Conservation (phyloP, 106 monocot species). For the Agapanthus africanus region DNA sequence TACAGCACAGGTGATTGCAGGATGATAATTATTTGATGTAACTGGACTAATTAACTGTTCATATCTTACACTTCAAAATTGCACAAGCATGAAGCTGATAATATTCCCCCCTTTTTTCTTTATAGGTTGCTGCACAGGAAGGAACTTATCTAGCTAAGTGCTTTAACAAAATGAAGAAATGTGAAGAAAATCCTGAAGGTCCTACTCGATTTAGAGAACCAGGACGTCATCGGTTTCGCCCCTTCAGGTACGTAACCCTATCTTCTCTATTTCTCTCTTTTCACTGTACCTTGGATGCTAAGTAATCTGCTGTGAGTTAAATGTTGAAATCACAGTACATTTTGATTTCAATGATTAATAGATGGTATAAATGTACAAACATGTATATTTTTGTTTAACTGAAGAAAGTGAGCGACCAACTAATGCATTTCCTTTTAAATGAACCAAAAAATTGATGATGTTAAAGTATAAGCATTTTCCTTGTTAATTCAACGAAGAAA, state of each 20-base stretch:
- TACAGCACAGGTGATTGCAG: slow-evolving; percentile 69
- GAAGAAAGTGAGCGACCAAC: not conserved
- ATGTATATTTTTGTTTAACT: not conserved
- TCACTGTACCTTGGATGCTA: too few relatives aligned
- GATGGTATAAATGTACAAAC: not conserved
- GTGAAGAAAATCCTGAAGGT: slow-evolving; percentile 62
- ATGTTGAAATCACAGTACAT: not conserved
- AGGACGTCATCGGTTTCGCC: slow-evolving; percentile 59
- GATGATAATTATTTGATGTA: too few relatives aligned
- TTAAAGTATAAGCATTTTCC: too few relatives aligned
- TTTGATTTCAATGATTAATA: not conserved
- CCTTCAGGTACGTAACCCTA: slow-evolving; percentile 38
- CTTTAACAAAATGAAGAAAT: slow-evolving; percentile 53
- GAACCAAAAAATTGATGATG: too few relatives aligned
- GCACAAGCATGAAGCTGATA: too few relatives aligned
- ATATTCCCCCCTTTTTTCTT: too few relatives aligned
- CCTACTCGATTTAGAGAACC: slow-evolving; percentile 49
- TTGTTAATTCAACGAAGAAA: too few relatives aligned
- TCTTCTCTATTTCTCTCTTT: not conserved
- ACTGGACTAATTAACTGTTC: too few relatives aligned
- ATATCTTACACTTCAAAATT: too few relatives aligned
- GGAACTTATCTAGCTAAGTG: slow-evolving; percentile 65
- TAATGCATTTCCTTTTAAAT: not conserved
- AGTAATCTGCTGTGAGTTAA: not conserved
- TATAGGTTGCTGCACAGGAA: slow-evolving; percentile 77